Percentiles rank a stretch among this genome's conserved stretches.
These are phyloP conservation scores for Oidiodendron maius DNA, from an alignment of 495 filamentous ascomycete species.

Conservation along the genomic window DNA sequence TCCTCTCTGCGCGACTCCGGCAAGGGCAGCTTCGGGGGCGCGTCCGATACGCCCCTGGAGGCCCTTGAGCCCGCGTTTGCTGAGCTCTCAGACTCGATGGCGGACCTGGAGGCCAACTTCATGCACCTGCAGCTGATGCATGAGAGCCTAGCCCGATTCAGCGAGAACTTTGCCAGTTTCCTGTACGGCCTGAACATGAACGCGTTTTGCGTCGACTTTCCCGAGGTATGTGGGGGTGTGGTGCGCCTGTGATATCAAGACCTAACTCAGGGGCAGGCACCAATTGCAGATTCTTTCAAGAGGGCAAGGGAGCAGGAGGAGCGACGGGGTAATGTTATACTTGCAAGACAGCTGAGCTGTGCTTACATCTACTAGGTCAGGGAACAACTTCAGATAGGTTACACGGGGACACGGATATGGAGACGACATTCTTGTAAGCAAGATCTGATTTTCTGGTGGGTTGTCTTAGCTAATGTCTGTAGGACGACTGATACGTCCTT, in stretches of 20 bases:
- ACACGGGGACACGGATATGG: slow-evolving; percentile 43
- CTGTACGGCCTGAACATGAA: slow-evolving; percentile 98
- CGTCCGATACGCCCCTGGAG: slow-evolving; percentile 70
- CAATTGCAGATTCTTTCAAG: slow-evolving; percentile 23
- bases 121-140: slow-evolving; percentile 97
- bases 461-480: slow-evolving; percentile 23
- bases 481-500: slow-evolving; percentile 96
- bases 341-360: slow-evolving; percentile 1
- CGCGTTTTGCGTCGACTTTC: slow-evolving; percentile 97
- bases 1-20: slow-evolving; percentile 72
- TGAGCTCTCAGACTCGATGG: slow-evolving; percentile 89
- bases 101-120: slow-evolving; percentile 93
- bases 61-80: slow-evolving; percentile 82
- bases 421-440: slow-evolving; percentile 84
- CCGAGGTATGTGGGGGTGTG: slow-evolving; percentile 55
- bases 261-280: slow-evolving; percentile 19
- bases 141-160: slow-evolving; percentile 88
- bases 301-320: slow-evolving; percentile 20
- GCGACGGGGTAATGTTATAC: slow-evolving; percentile 8
- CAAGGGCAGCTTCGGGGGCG: slow-evolving; percentile 44
- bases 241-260: background rate
- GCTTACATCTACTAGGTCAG: slow-evolving; percentile 7
- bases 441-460: background rate
- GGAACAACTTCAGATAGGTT: slow-evolving; percentile 21
- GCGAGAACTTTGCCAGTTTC: slow-evolving; percentile 93